A percentile compares a stretch with the other conserved stretches of the same genome.
phyloP scores from a whole-genome alignment of 352 stramenopile species.

The Globisporangium perplexum region DNA sequence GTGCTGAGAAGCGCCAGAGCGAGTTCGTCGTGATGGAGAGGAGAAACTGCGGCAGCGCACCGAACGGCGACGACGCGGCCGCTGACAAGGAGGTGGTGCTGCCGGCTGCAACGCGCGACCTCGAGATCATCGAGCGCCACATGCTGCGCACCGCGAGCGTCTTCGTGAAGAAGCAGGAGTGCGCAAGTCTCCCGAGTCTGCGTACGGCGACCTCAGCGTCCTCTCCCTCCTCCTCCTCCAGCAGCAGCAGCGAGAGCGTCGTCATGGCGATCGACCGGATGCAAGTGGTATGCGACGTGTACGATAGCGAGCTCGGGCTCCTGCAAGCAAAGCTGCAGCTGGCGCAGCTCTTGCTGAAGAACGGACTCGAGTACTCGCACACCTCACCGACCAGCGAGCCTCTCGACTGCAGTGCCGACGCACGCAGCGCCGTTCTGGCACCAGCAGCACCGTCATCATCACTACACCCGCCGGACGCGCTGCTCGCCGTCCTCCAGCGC shows the following conservation, averaged over 20 bases:
- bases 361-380: constrained; percentile 11
- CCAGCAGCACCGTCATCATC: neutral
- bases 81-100: constrained; percentile 32
- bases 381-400: neutral
- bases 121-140: constrained; percentile 35
- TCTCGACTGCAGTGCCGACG: neutral
- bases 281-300: constrained; percentile 49
- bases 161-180: constrained; percentile 47
- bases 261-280: constrained; percentile 40
- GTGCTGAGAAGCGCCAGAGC: constrained; percentile 13
- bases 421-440: neutral
- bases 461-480: constrained; percentile 10
- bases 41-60: neutral
- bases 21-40: constrained; percentile 18
- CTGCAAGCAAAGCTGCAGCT: constrained; percentile 37
- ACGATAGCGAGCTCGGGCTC: constrained; percentile 42
- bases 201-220: neutral
- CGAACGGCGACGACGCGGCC: neutral
- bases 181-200: constrained; percentile 19
- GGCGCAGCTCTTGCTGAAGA: constrained; percentile 21
- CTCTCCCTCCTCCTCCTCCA: neutral
- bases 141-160: constrained; percentile 37
- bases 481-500: constrained; percentile 19
- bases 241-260: neutral
- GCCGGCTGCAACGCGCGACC: constrained; percentile 25